Evolutionary conservation across 805 yeast species (phyloP).

Genomic region (Henningerozyma blattae): DNA sequence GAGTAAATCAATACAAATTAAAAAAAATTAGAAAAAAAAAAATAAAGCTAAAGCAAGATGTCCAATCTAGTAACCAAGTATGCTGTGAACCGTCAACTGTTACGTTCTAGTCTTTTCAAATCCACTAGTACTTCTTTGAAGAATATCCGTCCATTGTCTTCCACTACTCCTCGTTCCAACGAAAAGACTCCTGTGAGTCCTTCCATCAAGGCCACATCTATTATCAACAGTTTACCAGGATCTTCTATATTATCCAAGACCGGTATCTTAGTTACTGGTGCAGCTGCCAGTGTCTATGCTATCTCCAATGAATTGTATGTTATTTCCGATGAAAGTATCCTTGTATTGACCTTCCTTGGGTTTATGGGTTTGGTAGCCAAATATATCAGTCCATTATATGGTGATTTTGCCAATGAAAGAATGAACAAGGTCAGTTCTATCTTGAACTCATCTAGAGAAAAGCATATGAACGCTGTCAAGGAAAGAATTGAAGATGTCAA

Average conservation of each 20-base stretch:
- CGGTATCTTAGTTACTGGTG: constrained; percentile 85
- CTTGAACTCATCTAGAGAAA: constrained; percentile 77
- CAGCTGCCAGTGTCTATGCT: constrained; percentile 91
- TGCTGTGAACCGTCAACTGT: no score
- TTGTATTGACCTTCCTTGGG: constrained; percentile 69
- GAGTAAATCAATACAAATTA: no score
- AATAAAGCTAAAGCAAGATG: no score
- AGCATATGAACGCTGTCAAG: constrained; percentile 88
- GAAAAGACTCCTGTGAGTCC: constrained; percentile 52
- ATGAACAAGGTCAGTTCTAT: constrained; percentile 68
- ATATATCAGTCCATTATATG: constrained; percentile 87
- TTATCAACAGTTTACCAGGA: constrained; percentile 91
- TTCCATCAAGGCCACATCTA: constrained; percentile 63
- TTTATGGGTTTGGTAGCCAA: constrained; percentile 69
- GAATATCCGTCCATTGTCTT: neutral
- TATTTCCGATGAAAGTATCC: constrained; percentile 85
- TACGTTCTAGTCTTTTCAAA: neutral
- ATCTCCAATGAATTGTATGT: constrained; percentile 88
- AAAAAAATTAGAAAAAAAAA: no score
- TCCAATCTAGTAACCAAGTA: no score
- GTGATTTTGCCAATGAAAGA: constrained; percentile 85
- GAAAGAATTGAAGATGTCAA: constrained; percentile 81
- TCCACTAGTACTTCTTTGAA: neutral
- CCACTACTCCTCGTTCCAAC: constrained; percentile 35
- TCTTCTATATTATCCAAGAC: constrained; percentile 80